Percentiles rank a stretch among this genome's conserved stretches.
phyloP scores from a whole-genome alignment of 2,329 filamentous ascomycete genomes.

The Phaeosphaeriaceae sp. region DNA sequence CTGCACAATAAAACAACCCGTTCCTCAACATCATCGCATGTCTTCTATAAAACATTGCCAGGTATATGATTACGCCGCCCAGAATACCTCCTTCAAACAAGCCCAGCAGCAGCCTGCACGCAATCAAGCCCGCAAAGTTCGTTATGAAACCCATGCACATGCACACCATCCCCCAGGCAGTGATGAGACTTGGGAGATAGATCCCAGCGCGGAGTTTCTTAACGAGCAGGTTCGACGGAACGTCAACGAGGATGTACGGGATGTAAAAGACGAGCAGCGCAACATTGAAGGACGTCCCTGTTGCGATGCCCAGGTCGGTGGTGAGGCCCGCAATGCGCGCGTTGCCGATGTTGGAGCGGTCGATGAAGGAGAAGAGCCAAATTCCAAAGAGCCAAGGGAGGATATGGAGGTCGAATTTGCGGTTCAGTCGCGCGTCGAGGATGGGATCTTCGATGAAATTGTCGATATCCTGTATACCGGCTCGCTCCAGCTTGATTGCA shows the following conservation, averaged over 20 bases:
- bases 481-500: background rate
- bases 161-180: slow-evolving; percentile 50
- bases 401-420: slow-evolving; percentile 53
- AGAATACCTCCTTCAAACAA: slow-evolving; percentile 52
- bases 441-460: slow-evolving; percentile 2
- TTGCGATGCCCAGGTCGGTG: slow-evolving; percentile 48
- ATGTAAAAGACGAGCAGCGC: slow-evolving; percentile 56
- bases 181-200: slow-evolving; percentile 50
- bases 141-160: slow-evolving; percentile 53
- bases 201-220: slow-evolving; percentile 51
- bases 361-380: slow-evolving; percentile 58
- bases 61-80: slow-evolving; percentile 51
- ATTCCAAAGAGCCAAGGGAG: slow-evolving; percentile 56
- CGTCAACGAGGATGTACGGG: slow-evolving; percentile 51
- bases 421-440: slow-evolving; percentile 46
- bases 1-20: slow-evolving; percentile 47
- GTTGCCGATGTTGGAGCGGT: slow-evolving; percentile 53
- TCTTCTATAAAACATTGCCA: slow-evolving; percentile 52
- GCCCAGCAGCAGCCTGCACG: slow-evolving; percentile 50
- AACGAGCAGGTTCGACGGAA: slow-evolving; percentile 51
- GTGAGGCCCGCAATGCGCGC: slow-evolving; percentile 52
- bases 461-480: background rate
- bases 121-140: slow-evolving; percentile 50
- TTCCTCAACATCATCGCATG: slow-evolving; percentile 52
- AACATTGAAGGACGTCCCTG: slow-evolving; percentile 51